A percentile compares a stretch with the other conserved stretches of the same genome.
These are phyloP conservation scores for Talaromyces verruculosus DNA, from an alignment of 2,329 filamentous ascomycete genomes.

Conservation along the genomic window DNA sequence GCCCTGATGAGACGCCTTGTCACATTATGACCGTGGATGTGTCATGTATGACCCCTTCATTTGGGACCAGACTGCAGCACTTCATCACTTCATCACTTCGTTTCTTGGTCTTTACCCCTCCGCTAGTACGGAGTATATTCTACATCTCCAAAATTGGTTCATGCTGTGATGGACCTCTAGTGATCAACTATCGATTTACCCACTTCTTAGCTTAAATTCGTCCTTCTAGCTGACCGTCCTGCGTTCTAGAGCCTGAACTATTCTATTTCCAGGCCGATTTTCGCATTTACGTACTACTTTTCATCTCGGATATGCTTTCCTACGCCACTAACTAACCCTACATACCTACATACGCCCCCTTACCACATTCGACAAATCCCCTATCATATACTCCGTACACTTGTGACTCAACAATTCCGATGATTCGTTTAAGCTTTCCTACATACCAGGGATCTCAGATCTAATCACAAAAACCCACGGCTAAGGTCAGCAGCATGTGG, in stretches of 20 bases:
- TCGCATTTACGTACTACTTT: slow-evolving; percentile 5
- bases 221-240: slow-evolving; percentile 5
- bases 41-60: not conserved
- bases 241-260: slow-evolving; percentile 4
- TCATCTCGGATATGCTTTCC: not conserved
- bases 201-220: not conserved
- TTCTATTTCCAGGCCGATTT: slow-evolving; percentile 5
- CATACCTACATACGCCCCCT: not conserved
- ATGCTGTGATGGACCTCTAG: not conserved
- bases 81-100: not conserved
- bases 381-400: slow-evolving; percentile 1
- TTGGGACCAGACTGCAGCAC: not conserved
- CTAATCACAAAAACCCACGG: not conserved
- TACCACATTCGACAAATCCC: not conserved
- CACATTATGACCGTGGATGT: not conserved
- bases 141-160: not conserved
- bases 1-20: not conserved
- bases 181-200: not conserved
- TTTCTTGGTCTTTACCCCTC: not conserved
- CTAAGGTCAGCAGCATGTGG: not conserved
- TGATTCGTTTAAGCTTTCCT: not conserved
- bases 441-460: not conserved
- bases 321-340: slow-evolving; percentile 5
- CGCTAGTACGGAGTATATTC: not conserved
- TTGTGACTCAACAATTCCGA: not conserved